Percentiles rank a stretch among this genome's conserved stretches.
phyloP scores from a whole-genome alignment of 176 grass and related monocot species.

The Aegilops tauschii region DNA sequence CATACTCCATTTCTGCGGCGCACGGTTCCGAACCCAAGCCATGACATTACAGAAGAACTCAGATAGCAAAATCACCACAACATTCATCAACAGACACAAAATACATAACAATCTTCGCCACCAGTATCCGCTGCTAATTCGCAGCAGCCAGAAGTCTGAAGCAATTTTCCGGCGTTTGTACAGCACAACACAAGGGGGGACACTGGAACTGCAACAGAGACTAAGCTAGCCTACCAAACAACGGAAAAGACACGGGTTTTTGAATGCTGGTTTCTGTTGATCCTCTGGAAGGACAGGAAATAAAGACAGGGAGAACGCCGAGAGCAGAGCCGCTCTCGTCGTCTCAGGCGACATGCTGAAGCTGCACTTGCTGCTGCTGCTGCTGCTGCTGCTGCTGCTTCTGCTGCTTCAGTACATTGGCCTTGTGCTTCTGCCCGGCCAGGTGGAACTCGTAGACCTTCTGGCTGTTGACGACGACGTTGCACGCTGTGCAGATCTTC shows the following conservation, averaged over 20 bases:
- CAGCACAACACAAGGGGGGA: conserved; percentile 2
- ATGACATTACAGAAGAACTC: neutral
- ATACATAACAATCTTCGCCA: neutral
- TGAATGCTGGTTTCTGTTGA: neutral
- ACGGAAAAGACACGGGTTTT: conserved; percentile 6
- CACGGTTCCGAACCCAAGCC: too few species aligned
- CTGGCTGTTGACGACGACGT: conserved; percentile 72
- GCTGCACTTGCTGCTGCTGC: conserved; percentile 18
- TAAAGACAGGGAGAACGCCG: neutral
- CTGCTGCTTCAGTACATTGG: conserved; percentile 53
- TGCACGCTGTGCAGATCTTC: conserved; percentile 59
- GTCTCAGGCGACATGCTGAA: conserved; percentile 8
- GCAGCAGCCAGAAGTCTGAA: neutral
- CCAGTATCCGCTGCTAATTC: neutral
- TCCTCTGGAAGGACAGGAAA: neutral
- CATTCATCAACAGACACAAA: neutral
- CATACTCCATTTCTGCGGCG: too few species aligned
- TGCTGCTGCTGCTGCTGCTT: neutral
- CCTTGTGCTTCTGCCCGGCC: conserved; percentile 68
- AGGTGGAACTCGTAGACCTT: conserved; percentile 70
- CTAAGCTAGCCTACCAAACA: neutral
- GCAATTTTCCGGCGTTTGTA: neutral
- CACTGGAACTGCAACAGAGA: neutral
- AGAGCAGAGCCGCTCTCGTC: neutral
- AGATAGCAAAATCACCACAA: neutral